A percentile compares a stretch with the other conserved stretches of the same genome.
Conservation (phyloP, 257 asterid species). For the Nicotiana noctiflora region DNA sequence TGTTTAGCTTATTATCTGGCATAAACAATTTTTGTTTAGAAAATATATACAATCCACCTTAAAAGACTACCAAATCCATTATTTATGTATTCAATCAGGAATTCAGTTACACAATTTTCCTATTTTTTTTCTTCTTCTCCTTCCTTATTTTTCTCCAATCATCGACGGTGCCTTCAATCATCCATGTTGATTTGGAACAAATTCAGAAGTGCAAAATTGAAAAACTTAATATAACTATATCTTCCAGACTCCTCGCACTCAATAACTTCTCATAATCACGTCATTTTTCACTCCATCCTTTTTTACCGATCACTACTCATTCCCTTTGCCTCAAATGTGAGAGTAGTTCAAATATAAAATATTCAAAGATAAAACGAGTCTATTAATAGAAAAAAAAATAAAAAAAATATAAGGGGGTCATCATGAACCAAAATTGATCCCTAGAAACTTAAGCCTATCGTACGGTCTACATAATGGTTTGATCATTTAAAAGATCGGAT, state of each 20-base stretch:
- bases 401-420: neutral
- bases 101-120: too few species aligned
- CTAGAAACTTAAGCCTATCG: conserved; percentile 19
- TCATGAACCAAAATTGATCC: conserved; percentile 27
- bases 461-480: conserved; percentile 40
- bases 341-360: neutral
- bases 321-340: neutral
- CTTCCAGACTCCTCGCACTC: neutral
- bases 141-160: too few species aligned
- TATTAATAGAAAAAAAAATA: neutral
- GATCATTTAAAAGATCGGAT: conserved; percentile 10
- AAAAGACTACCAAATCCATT: too few species aligned
- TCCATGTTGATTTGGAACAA: too few species aligned
- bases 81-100: too few species aligned
- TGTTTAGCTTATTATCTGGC: too few species aligned
- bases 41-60: too few species aligned
- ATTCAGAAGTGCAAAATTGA: too few species aligned
- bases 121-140: too few species aligned
- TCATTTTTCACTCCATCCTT: neutral
- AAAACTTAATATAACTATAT: neutral
- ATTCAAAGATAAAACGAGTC: neutral
- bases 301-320: neutral
- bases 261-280: neutral
- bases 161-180: too few species aligned
- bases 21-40: too few species aligned